A percentile compares a stretch with the other conserved stretches of the same genome.
These are phyloP conservation scores for Aspergillus novofumigatus DNA, from an alignment of 2,329 filamentous ascomycete genomes.

Conservation along the genomic window DNA sequence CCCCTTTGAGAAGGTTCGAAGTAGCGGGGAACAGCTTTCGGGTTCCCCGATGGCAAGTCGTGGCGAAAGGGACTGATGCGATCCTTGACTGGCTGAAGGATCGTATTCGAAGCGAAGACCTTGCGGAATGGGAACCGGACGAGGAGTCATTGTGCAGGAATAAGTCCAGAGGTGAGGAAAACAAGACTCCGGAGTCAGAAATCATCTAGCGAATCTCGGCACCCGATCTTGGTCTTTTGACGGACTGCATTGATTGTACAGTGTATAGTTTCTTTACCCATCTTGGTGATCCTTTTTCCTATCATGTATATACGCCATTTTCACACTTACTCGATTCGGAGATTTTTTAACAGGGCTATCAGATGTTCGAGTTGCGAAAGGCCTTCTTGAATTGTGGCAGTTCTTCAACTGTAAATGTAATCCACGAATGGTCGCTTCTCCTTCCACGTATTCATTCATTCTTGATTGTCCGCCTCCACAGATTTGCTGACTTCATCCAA, in stretches of 20 bases:
- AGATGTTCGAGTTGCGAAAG: not conserved
- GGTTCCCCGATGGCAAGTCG: conserved; percentile 76
- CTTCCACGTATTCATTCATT: not conserved
- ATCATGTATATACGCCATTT: not conserved
- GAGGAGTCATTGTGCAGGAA: conserved; percentile 8
- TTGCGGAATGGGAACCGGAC: conserved; percentile 35
- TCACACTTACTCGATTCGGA: not conserved
- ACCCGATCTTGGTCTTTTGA: not conserved
- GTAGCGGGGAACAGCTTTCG: conserved; percentile 83
- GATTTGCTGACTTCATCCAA: conserved; percentile 39
- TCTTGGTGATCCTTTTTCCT: not conserved
- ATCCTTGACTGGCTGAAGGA: conserved; percentile 77
- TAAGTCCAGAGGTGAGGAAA: not conserved
- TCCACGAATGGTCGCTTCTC: not conserved
- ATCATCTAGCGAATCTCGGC: not conserved
- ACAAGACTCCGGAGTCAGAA: not conserved
- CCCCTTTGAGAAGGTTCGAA: conserved; percentile 63
- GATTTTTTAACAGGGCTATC: not conserved
- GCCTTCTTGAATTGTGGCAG: too few relatives aligned
- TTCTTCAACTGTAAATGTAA: too few relatives aligned
- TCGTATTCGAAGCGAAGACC: conserved; percentile 57
- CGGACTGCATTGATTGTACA: conserved; percentile 3
- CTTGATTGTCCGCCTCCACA: conserved; percentile 7
- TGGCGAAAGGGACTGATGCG: conserved; percentile 84
- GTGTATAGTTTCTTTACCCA: conserved; percentile 2